Conservation (phyloP, 805 yeast genomes). For the Lipomyces japonicus region DNA sequence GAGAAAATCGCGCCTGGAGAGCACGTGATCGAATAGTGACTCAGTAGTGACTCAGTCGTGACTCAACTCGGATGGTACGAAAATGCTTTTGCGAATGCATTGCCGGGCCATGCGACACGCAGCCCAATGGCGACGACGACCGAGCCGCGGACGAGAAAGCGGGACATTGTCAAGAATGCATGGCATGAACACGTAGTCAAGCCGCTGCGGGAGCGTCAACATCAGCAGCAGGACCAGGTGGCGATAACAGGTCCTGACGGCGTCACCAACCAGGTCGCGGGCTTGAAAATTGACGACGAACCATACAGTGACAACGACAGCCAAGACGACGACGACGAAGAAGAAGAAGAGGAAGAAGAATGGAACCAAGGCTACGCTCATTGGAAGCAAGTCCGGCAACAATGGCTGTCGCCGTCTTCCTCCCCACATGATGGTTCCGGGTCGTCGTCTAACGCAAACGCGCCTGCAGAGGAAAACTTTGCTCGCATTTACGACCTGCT, state of each 20-base stretch:
- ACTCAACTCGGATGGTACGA: too few relatives aligned
- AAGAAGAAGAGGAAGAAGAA: slow-evolving; percentile 38
- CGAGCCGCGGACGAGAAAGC: background rate
- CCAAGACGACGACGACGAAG: slow-evolving; percentile 26
- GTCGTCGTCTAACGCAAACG: slow-evolving; percentile 1
- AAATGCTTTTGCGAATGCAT: too few relatives aligned
- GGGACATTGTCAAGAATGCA: background rate
- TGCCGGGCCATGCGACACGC: too few relatives aligned
- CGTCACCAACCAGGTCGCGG: background rate
- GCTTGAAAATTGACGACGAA: background rate
- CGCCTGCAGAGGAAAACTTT: background rate
- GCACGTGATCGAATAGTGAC: too few relatives aligned
- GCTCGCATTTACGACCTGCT: slow-evolving; percentile 58
- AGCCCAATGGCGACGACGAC: too few relatives aligned
- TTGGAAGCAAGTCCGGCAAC: slow-evolving; percentile 65
- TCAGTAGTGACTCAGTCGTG: too few relatives aligned
- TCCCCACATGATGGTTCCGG: background rate
- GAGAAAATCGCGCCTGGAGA: too few relatives aligned
- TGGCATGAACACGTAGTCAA: background rate
- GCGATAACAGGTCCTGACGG: background rate
- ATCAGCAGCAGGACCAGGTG: background rate
- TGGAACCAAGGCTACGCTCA: slow-evolving; percentile 54
- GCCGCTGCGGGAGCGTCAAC: background rate
- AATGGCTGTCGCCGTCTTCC: slow-evolving; percentile 53
- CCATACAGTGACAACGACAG: slow-evolving; percentile 13